A percentile compares a stretch with the other conserved stretches of the same genome.
Evolutionary conservation across 257 asterid genomes (phyloP).

Genomic region (Nicotiana paniculata): DNA sequence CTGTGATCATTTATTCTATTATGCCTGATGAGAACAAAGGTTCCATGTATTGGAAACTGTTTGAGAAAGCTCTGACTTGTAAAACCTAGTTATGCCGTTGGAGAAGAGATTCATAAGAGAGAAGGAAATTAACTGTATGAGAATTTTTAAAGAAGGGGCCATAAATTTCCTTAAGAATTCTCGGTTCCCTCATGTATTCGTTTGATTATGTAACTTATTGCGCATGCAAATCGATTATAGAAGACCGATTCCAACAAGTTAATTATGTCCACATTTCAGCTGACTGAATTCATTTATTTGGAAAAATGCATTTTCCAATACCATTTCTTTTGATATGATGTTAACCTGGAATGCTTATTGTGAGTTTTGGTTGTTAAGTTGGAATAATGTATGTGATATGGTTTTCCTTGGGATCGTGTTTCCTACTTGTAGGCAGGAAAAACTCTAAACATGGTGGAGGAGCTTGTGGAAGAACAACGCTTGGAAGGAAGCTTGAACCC

Average conservation of each 20-base stretch:
- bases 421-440: slow-evolving; percentile 43
- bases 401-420: not conserved
- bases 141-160: not conserved
- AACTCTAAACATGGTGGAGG: slow-evolving; percentile 61
- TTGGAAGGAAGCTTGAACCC: slow-evolving; percentile 38
- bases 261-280: not conserved
- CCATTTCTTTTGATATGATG: not conserved
- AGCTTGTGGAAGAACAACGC: slow-evolving; percentile 63
- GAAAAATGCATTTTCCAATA: not conserved
- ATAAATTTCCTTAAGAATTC: not conserved
- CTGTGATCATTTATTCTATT: not conserved
- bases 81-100: not conserved
- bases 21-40: not conserved
- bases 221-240: not conserved
- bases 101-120: not conserved
- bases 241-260: not conserved
- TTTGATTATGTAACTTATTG: not conserved
- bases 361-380: not conserved
- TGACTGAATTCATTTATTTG: not conserved
- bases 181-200: not conserved
- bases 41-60: not conserved
- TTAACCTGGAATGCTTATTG: slow-evolving; percentile 4
- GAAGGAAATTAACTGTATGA: not conserved
- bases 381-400: not conserved
- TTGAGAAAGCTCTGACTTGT: not conserved